Evolutionary conservation across 768 basidiomycete genomes (phyloP).

Genomic region (Leccinum longicurvipes): DNA sequence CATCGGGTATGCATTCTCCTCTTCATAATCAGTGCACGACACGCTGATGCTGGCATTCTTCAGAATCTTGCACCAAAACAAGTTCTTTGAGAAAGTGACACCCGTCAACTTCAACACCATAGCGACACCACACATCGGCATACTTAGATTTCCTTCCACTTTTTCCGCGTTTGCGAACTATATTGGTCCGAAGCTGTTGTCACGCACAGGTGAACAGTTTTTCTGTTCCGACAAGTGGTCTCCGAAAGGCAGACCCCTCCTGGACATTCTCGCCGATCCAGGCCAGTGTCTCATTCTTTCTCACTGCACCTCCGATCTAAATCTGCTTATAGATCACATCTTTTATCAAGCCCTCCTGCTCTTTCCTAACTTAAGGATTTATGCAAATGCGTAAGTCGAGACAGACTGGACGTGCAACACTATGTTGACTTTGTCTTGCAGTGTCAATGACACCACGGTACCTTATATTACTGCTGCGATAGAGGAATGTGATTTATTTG

Average conservation of each 20-base stretch:
- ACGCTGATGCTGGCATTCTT: slow-evolving; percentile 1
- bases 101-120: slow-evolving; percentile 83
- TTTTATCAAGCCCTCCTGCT: slow-evolving; percentile 70
- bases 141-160: slow-evolving; percentile 60
- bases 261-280: slow-evolving; percentile 81
- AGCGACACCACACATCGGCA: slow-evolving; percentile 81
- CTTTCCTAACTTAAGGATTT: slow-evolving; percentile 71
- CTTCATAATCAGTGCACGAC: not conserved
- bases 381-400: slow-evolving; percentile 68
- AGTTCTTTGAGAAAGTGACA: slow-evolving; percentile 66
- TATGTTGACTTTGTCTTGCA: slow-evolving; percentile 23
- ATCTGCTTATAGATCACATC: slow-evolving; percentile 49
- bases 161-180: slow-evolving; percentile 49
- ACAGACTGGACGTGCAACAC: not conserved
- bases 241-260: slow-evolving; percentile 57
- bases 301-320: not conserved
- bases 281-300: slow-evolving; percentile 35
- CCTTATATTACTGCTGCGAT: slow-evolving; percentile 80
- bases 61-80: slow-evolving; percentile 61
- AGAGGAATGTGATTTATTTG: slow-evolving; percentile 64
- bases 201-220: slow-evolving; percentile 79
- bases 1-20: slow-evolving; percentile 50
- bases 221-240: slow-evolving; percentile 74
- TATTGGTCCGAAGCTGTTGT: slow-evolving; percentile 68
- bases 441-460: slow-evolving; percentile 74